These are phyloP conservation scores for Pythium apleroticum DNA, from an alignment of 352 stramenopile genomes.

Conservation along the genomic window DNA sequence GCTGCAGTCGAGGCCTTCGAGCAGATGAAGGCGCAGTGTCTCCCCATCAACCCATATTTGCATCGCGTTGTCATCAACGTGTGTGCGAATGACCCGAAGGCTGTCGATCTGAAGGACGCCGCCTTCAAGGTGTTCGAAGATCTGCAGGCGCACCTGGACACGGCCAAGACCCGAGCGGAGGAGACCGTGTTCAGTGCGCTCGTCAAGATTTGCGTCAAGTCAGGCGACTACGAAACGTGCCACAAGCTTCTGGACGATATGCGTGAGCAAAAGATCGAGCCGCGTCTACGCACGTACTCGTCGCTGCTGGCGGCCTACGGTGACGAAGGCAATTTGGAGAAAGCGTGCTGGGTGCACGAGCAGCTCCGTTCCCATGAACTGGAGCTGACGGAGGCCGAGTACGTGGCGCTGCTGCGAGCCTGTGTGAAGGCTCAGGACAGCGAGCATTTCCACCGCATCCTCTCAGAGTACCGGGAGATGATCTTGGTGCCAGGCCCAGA, in stretches of 20 bases:
- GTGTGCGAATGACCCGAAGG: conserved; percentile 25
- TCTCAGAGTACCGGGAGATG: conserved; percentile 61
- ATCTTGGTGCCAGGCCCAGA: conserved; percentile 46
- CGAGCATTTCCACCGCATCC: conserved; percentile 52
- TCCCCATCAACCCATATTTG: conserved; percentile 32
- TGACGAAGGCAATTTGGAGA: conserved; percentile 46
- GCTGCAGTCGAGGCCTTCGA: conserved; percentile 55
- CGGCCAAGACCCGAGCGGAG: conserved; percentile 31
- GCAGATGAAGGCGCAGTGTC: conserved; percentile 48
- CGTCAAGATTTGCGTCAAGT: conserved; percentile 71
- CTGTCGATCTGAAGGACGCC: conserved; percentile 12
- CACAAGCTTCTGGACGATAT: conserved; percentile 52
- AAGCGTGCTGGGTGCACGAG: conserved; percentile 55
- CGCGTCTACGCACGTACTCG: conserved; percentile 75
- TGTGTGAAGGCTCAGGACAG: conserved; percentile 40
- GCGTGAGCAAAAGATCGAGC: conserved; percentile 41
- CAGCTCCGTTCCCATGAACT: conserved; percentile 48
- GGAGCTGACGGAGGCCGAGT: conserved; percentile 64
- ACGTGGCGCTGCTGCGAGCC: conserved; percentile 52
- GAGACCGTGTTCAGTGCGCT: conserved; percentile 77
- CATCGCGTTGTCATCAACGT: conserved; percentile 37
- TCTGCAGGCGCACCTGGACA: conserved; percentile 18
- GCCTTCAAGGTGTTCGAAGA: conserved; percentile 33
- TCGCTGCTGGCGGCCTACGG: conserved; percentile 66
- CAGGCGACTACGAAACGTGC: conserved; percentile 53